Evolutionary conservation across 768 basidiomycete species (phyloP), one percentile per base, ranked within the genome.

Genomic region (Termitomyces sp.): DNA sequence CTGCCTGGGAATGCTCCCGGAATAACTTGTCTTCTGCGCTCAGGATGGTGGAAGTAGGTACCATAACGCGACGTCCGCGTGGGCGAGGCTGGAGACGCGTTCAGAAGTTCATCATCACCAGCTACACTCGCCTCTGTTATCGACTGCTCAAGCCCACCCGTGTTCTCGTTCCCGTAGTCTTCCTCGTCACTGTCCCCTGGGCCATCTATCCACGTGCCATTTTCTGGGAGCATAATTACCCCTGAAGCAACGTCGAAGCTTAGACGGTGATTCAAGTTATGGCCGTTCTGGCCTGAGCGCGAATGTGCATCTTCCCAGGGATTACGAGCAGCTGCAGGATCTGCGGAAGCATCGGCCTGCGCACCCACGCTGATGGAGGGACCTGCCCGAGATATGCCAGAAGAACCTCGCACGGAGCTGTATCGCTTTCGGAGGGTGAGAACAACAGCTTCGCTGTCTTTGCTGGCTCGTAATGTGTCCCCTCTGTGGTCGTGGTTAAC

Each of bases 1-100:
- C 68, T 52, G 38, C 68, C 65, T 8, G 82, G 83, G 66, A 88
- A 88, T 3, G 85, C 86, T 4, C 87, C 88, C 5, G 87, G 88
- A 60, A 88, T 77, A 0, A 72, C 68, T 63, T 81, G 79, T 67
- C 80, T 79, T 61, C 86, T 77, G 63, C 85, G 76, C 68, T 94
- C 93, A 0, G 93, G 93, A 71, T 93, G 93, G 71, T 93, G 93
- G 66, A 88, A 94, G 67, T 93, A 93, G 32, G 90, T 93, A 38
- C 84, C 83, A 71, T 91, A 88, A 34, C 89, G 77, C 64, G 83
- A 86, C 59, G 76, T 71, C 60, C 79, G 69, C 17, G 80, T 75
- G n/a, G 79, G 76, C 6, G 76, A 71, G 50, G 73, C 49, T 53
- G 71, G 49, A 25, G 71, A 64, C 7, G 73, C 56, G 15, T 61